These are phyloP conservation scores for Trichaptum fuscoviolaceum DNA, from an alignment of 768 basidiomycete species.

Conservation along the genomic window DNA sequence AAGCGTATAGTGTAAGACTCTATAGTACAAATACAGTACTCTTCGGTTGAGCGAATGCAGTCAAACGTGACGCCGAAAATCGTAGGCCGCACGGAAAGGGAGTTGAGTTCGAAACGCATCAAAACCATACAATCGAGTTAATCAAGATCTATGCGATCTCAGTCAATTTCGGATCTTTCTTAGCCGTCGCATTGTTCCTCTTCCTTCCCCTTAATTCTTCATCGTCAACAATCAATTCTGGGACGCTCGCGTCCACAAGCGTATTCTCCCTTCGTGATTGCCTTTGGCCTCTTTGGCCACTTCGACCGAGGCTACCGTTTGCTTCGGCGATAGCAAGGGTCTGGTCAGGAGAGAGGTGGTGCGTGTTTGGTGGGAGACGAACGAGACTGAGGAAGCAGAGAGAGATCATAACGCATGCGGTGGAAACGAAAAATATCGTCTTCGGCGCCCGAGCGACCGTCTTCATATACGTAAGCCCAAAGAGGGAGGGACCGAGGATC, in stretches of 20 bases:
- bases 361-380: slow-evolving; percentile 25
- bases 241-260: not conserved
- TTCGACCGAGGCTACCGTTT: not conserved
- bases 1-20: not conserved
- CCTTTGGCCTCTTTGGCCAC: not conserved
- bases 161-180: not conserved
- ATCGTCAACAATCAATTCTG: not conserved
- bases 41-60: not conserved
- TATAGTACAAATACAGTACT: not conserved
- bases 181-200: not conserved
- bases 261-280: not conserved
- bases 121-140: too few species aligned
- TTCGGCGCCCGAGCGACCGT: slow-evolving; percentile 69
- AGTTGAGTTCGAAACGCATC: not conserved
- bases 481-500: slow-evolving; percentile 67
- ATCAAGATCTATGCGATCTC: not conserved
- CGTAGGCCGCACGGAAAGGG: not conserved
- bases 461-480: slow-evolving; percentile 62
- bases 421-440: slow-evolving; percentile 60
- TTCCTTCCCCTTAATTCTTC: not conserved
- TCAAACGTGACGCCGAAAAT: not conserved
- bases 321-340: not conserved
- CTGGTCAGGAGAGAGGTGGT: not conserved
- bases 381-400: slow-evolving; percentile 45
- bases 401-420: slow-evolving; percentile 33